Conservation (phyloP, 371 early-diverging fungal genomes). For the Thermomucor indicae-seudaticae region DNA sequence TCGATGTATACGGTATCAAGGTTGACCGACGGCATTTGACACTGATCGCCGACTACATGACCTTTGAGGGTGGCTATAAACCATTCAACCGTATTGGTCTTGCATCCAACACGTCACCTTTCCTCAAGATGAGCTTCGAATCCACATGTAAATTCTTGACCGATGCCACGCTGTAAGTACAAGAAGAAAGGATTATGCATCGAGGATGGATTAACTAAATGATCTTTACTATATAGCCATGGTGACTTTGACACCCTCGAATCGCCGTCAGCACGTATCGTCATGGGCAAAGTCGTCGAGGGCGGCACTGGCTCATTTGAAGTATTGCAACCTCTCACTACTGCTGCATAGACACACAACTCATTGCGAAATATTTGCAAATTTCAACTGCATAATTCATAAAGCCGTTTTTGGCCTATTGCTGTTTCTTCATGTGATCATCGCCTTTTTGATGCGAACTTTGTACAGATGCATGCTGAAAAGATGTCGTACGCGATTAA, state of each 20-base stretch:
- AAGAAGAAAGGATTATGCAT: no score
- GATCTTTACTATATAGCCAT: conserved; percentile 24
- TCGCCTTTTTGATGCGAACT: no score
- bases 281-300: conserved; percentile 90
- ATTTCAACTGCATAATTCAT: no score
- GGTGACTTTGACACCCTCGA: conserved; percentile 89
- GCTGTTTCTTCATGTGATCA: no score
- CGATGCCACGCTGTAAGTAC: conserved; percentile 75
- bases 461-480: no score
- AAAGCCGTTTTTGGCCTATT: no score
- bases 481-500: no score
- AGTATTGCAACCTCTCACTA: conserved; percentile 60
- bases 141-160: conserved; percentile 94
- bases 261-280: conserved; percentile 90
- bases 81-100: conserved; percentile 97
- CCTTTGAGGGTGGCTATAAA: conserved; percentile 97
- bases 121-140: conserved; percentile 97
- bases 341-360: conserved; percentile 8
- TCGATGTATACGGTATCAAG: conserved; percentile 96
- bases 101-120: conserved; percentile 87
- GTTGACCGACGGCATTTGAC: conserved; percentile 97
- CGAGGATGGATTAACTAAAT: no score
- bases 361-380: no score
- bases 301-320: conserved; percentile 97
- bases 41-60: conserved; percentile 99